phyloP scores from a whole-genome alignment of 2,329 filamentous ascomycete species.

The Escovopsis sp. region DNA sequence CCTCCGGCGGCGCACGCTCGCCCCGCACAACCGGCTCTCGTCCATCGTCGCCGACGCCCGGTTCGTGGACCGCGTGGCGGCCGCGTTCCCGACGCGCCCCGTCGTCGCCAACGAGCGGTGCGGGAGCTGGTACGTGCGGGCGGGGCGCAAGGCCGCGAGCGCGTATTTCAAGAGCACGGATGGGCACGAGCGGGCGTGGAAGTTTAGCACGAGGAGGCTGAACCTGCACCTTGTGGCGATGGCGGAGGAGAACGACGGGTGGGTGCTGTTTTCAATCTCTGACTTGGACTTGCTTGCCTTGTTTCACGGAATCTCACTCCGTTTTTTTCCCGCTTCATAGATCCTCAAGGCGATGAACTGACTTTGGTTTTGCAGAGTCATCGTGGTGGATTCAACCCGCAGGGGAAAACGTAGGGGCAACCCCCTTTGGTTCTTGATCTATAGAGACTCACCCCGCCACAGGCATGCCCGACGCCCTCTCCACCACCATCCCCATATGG shows the following conservation, averaged over 20 bases:
- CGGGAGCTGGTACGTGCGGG: constrained; percentile 84
- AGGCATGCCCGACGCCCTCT: constrained; percentile 87
- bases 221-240: constrained; percentile 69
- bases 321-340: not conserved
- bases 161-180: constrained; percentile 98
- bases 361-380: constrained; percentile 33
- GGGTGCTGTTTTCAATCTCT: constrained; percentile 9
- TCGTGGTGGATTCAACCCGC: constrained; percentile 86
- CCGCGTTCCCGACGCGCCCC: constrained; percentile 40
- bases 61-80: constrained; percentile 53
- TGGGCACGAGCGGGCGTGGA: constrained; percentile 82
- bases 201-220: constrained; percentile 69
- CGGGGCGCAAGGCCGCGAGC: constrained; percentile 47
- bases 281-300: too few species aligned
- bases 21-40: constrained; percentile 63
- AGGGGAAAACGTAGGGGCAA: constrained; percentile 59
- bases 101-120: constrained; percentile 88
- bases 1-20: constrained; percentile 62
- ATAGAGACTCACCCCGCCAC: not conserved
- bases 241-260: constrained; percentile 54
- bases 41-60: constrained; percentile 64
- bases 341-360: not conserved
- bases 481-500: constrained; percentile 91
- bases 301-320: not conserved
- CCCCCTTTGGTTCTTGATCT: not conserved